Conservation (phyloP, 2,329 filamentous ascomycete species). For the Neonectria ditissima region DNA sequence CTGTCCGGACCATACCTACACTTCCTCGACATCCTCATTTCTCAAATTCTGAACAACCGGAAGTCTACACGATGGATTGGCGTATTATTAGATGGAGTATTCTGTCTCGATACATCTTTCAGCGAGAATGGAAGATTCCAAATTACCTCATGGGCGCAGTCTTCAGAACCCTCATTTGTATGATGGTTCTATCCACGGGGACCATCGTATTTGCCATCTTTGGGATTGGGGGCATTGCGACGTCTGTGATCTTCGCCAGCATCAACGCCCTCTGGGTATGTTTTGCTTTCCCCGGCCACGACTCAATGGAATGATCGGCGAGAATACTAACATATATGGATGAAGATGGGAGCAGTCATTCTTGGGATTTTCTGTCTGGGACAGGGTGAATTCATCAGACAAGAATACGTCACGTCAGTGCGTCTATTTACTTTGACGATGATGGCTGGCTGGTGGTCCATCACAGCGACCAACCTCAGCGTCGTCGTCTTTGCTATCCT, state of each 20-base stretch:
- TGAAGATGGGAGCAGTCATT: background rate
- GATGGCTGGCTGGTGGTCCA: conserved; percentile 10
- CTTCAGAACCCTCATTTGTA: conserved; percentile 6
- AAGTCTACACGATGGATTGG: conserved; percentile 1
- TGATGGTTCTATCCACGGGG: conserved; percentile 27
- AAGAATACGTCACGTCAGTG: conserved; percentile 7
- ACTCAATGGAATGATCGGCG: background rate
- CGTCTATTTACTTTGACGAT: conserved; percentile 11
- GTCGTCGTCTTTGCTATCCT: conserved; percentile 8
- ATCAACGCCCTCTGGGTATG: conserved; percentile 23
- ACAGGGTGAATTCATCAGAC: background rate
- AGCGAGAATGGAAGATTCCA: conserved; percentile 25
- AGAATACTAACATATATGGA: conserved; percentile 2
- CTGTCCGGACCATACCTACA: too few relatives aligned
- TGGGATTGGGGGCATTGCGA: conserved; percentile 15
- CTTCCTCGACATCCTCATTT: background rate
- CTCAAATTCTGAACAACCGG: background rate
- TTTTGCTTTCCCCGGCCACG: background rate
- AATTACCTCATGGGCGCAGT: conserved; percentile 18
- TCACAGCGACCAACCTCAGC: conserved; percentile 2
- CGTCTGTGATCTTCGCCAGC: background rate
- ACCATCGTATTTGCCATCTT: conserved; percentile 24
- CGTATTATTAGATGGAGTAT: too few relatives aligned
- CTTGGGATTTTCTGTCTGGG: background rate
- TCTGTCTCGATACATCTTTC: background rate